phyloP scores from a whole-genome alignment of 2,329 filamentous ascomycete species.

The Knufia fluminis region DNA sequence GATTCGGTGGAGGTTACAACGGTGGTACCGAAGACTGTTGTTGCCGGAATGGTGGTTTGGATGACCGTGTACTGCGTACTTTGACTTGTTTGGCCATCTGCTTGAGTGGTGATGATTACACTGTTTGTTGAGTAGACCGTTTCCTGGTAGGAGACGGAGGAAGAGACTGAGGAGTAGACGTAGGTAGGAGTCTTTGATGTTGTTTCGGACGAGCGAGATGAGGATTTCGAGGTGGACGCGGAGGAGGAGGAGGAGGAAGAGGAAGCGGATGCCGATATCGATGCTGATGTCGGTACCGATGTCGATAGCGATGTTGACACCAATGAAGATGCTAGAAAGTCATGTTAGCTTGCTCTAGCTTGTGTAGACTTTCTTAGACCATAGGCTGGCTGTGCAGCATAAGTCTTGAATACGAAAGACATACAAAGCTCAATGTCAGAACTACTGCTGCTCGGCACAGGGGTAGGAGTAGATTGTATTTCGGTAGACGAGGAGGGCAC shows the following conservation, averaged over 20 bases:
- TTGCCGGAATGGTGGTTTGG: constrained; percentile 2
- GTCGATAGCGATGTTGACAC: constrained; percentile 8
- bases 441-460: constrained; percentile 5
- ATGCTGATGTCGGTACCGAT: constrained; percentile 44
- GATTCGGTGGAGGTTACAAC: constrained; percentile 1
- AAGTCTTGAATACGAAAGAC: not conserved
- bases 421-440: constrained; percentile 4
- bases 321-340: not conserved
- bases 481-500: not conserved
- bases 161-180: constrained; percentile 9
- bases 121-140: constrained; percentile 11
- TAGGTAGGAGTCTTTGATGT: constrained; percentile 4
- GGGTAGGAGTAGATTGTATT: constrained; percentile 7
- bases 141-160: constrained; percentile 5
- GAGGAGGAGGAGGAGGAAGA: not conserved
- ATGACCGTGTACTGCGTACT: constrained; percentile 1
- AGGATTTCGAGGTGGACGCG: constrained; percentile 51
- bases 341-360: not conserved
- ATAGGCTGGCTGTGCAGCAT: not conserved
- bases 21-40: constrained; percentile 3
- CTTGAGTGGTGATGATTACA: constrained; percentile 13
- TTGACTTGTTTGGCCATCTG: constrained; percentile 5
- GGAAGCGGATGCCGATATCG: constrained; percentile 55
- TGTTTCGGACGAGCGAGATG: not conserved
- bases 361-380: too few relatives aligned